Evolutionary conservation across 371 early-diverging fungal genomes (phyloP).

Genomic region (Mucor racemosus): DNA sequence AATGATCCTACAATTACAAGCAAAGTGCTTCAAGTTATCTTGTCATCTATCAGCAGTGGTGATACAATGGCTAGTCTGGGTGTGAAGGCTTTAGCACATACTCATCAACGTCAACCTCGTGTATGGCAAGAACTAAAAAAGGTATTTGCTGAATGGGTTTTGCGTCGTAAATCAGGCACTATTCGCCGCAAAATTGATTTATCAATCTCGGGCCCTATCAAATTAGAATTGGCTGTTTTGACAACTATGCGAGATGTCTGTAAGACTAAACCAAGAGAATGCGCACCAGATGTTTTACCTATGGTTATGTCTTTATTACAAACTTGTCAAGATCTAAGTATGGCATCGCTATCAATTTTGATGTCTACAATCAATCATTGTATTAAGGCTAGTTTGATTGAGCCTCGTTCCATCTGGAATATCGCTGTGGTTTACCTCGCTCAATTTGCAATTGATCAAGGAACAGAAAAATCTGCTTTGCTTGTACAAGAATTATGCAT

Average conservation of each 20-base stretch:
- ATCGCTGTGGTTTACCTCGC: conserved; percentile 56
- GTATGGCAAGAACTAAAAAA: conserved; percentile 63
- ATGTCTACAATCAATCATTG: conserved; percentile 54
- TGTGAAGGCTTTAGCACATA: conserved; percentile 47
- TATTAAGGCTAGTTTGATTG: conserved; percentile 51
- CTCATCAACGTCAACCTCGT: conserved; percentile 59
- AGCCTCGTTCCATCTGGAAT: conserved; percentile 63
- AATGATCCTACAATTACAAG: conserved; percentile 59
- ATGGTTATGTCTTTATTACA: conserved; percentile 57
- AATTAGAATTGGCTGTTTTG: conserved; percentile 60
- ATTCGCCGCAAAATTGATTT: conserved; percentile 30
- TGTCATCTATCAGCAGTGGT: conserved; percentile 44
- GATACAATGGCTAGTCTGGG: conserved; percentile 54
- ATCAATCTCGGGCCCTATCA: conserved; percentile 35
- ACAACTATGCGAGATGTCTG: conserved; percentile 61
- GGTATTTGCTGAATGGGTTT: conserved; percentile 59
- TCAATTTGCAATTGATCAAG: conserved; percentile 40
- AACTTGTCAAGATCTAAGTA: conserved; percentile 50
- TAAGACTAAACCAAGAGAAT: conserved; percentile 42
- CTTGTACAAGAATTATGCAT: conserved; percentile 41
- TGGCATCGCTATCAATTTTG: conserved; percentile 51
- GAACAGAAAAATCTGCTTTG: conserved; percentile 11
- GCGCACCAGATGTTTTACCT: conserved; percentile 59
- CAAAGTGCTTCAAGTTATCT: conserved; percentile 51
- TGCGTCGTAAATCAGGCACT: conserved; percentile 46